phyloP scores from a whole-genome alignment of 371 early-diverging fungal genomes.

The Dichotomocladium elegans region DNA sequence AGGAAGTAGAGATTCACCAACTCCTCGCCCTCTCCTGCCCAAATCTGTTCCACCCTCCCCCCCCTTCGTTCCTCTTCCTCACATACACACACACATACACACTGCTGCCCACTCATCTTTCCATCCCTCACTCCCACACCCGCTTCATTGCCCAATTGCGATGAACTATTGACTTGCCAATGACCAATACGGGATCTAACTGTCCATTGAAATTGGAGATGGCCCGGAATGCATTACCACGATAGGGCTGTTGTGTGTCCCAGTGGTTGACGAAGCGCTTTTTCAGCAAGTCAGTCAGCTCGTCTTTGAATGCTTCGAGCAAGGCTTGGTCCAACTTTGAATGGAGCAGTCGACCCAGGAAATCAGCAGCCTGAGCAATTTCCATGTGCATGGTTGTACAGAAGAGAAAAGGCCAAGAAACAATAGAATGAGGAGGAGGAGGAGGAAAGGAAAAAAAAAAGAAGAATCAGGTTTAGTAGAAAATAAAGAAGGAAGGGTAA shows the following conservation, averaged over 20 bases:
- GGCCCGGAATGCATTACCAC: constrained; percentile 76
- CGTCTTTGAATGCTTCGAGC: constrained; percentile 33
- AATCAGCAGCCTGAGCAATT: constrained; percentile 58
- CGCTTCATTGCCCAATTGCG: too few relatives aligned
- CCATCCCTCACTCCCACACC: too few relatives aligned
- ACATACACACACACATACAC: too few relatives aligned
- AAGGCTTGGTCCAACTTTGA: constrained; percentile 35
- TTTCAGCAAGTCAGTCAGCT: constrained; percentile 38
- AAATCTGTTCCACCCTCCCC: too few relatives aligned
- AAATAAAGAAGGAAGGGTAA: background rate
- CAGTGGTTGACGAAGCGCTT: constrained; percentile 63
- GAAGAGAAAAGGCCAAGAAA: background rate
- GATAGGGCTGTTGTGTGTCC: constrained; percentile 63
- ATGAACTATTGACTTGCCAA: constrained; percentile 29
- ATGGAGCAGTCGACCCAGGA: constrained; percentile 55
- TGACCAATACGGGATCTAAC: constrained; percentile 58
- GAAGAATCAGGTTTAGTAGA: background rate
- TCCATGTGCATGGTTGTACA: constrained; percentile 55
- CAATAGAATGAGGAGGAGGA: background rate
- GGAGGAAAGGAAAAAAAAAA: background rate
- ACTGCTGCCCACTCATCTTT: too few relatives aligned
- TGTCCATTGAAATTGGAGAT: constrained; percentile 66
- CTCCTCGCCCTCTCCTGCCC: too few relatives aligned
- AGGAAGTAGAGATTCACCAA: too few relatives aligned
- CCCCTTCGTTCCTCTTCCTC: too few relatives aligned